These are phyloP conservation scores for Hypoxylon cercidicola DNA, from an alignment of 495 filamentous ascomycete genomes.

Conservation along the genomic window DNA sequence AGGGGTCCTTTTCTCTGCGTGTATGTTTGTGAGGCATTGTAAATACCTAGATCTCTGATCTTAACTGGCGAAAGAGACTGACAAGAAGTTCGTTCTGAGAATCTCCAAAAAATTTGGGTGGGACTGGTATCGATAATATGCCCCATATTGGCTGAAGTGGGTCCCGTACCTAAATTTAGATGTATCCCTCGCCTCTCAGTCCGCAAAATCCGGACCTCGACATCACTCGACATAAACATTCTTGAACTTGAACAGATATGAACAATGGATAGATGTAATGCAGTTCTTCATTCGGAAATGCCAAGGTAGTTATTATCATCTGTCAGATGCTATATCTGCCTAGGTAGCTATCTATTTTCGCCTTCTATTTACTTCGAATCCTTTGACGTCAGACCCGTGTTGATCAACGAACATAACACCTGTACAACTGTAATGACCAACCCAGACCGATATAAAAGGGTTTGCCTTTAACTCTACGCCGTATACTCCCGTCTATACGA, in stretches of 20 bases:
- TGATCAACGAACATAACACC: not conserved
- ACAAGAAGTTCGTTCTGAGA: not conserved
- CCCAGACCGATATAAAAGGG: not conserved
- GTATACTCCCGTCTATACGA: not conserved
- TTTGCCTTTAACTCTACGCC: not conserved
- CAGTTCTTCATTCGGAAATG: too few relatives aligned
- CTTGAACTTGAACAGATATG: too few relatives aligned
- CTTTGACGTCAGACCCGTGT: slow-evolving; percentile 5
- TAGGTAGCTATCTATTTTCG: not conserved
- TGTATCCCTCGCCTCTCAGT: too few relatives aligned
- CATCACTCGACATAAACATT: too few relatives aligned
- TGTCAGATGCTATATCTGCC: not conserved
- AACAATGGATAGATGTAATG: too few relatives aligned
- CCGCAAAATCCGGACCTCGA: too few relatives aligned
- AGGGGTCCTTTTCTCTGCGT: slow-evolving; percentile 62
- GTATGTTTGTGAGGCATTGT: slow-evolving; percentile 90
- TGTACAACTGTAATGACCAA: slow-evolving; percentile 1
- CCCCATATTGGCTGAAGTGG: too few relatives aligned
- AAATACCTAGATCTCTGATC: not conserved
- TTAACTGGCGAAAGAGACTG: not conserved
- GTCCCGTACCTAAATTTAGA: too few relatives aligned
- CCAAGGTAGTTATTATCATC: not conserved
- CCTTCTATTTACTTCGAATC: too few relatives aligned
- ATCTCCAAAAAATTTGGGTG: too few relatives aligned
- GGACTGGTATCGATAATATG: too few relatives aligned